Percentiles rank a stretch among this genome's conserved stretches.
phyloP scores from a whole-genome alignment of 768 basidiomycete species.

The Jaapia argillacea region DNA sequence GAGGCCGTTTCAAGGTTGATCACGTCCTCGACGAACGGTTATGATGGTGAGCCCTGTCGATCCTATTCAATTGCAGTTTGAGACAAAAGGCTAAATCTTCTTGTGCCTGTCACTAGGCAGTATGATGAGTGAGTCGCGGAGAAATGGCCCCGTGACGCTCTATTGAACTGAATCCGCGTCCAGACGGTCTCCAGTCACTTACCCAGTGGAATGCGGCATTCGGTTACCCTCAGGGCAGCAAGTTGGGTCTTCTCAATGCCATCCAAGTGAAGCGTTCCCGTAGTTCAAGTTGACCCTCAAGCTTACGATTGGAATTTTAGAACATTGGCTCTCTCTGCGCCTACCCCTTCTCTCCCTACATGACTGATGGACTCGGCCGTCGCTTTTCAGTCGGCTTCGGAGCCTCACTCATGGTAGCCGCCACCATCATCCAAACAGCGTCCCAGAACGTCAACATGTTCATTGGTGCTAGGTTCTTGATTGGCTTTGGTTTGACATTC shows the following conservation, averaged over 20 bases:
- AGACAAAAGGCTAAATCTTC: too few relatives aligned
- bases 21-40: slow-evolving; percentile 23
- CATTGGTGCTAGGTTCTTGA: slow-evolving; percentile 18
- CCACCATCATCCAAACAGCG: slow-evolving; percentile 20
- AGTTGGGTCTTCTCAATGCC: slow-evolving; percentile 22
- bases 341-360: slow-evolving; percentile 19
- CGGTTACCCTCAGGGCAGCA: slow-evolving; percentile 17
- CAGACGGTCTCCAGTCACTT: slow-evolving; percentile 20
- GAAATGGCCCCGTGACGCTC: background rate
- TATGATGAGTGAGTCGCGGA: slow-evolving; percentile 16
- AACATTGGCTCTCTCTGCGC: slow-evolving; percentile 19
- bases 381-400: slow-evolving; percentile 19
- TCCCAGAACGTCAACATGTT: slow-evolving; percentile 24
- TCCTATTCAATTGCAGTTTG: background rate
- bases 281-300: background rate
- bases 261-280: slow-evolving; percentile 13
- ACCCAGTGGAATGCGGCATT: slow-evolving; percentile 17
- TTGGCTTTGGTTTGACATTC: slow-evolving; percentile 24
- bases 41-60: slow-evolving; percentile 13
- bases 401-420: slow-evolving; percentile 22
- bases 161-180: background rate
- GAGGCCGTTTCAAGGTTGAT: slow-evolving; percentile 18
- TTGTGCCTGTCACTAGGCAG: slow-evolving; percentile 7
- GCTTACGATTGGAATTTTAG: slow-evolving; percentile 5
- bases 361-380: slow-evolving; percentile 21